Conservation (phyloP, 257 asterid genomes). For the Phtheirospermum japonicum region DNA sequence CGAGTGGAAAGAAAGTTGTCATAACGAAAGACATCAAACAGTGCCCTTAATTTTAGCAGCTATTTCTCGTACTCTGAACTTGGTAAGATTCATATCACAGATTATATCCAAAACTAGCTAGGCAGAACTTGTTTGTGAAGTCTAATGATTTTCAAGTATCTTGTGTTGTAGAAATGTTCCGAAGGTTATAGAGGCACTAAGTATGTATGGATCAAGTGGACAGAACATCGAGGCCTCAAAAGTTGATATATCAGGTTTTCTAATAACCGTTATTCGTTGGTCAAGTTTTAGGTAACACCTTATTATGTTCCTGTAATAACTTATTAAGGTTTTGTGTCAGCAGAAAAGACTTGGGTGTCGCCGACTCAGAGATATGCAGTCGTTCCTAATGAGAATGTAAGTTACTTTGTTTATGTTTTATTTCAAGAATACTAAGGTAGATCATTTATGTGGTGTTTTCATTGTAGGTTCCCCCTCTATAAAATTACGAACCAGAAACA, state of each 20-base stretch:
- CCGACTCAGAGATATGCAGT: conserved; percentile 95
- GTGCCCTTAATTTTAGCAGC: too few relatives aligned
- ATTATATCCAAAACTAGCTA: not conserved
- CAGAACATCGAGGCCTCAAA: conserved; percentile 73
- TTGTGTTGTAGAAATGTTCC: conserved; percentile 61
- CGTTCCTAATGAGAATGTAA: conserved; percentile 81
- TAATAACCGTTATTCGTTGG: not conserved
- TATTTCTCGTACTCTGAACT: too few relatives aligned
- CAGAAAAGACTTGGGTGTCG: conserved; percentile 74
- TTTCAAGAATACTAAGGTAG: too few relatives aligned
- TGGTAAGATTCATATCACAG: too few relatives aligned
- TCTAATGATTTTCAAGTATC: not conserved
- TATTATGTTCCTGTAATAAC: not conserved
- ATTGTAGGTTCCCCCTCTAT: not conserved
- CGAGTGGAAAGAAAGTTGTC: too few relatives aligned
- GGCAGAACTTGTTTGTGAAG: not conserved
- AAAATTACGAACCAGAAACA: too few relatives aligned
- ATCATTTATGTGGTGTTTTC: not conserved
- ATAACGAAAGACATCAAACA: too few relatives aligned
- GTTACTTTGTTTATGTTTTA: conserved; percentile 26
- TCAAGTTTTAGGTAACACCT: not conserved
- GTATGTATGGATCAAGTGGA: conserved; percentile 80
- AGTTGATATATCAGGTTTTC: conserved; percentile 59
- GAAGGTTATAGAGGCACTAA: conserved; percentile 72
- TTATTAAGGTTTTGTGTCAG: conserved; percentile 15